Base-by-base conservation (phyloP, 306 rosid species). In the Inga laurina region DNA sequence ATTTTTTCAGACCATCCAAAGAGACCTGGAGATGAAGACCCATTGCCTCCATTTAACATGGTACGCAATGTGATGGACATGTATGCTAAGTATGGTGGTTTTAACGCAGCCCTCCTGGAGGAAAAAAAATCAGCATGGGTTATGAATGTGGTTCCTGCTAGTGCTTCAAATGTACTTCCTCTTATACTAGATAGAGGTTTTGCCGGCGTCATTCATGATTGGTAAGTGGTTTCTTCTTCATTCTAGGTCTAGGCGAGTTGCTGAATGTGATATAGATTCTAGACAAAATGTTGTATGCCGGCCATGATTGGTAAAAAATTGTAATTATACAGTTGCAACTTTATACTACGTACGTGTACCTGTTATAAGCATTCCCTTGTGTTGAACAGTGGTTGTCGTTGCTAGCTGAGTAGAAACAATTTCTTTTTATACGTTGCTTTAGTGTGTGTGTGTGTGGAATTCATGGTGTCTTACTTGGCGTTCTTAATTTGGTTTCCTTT, bases 1-100 rank as follows among this genome's bases (percentile, higher is more conserved):
- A 97, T 97, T 85, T 97, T 97, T 91, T 97, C 99, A 51, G 99
- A 97, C 89, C 99, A 97, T 87, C 99, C 99, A 48, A 97, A 97
- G 97, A 94, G 98, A 89, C 99, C 97, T 74, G 99, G 99, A 30
- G 99, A 97, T 84, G 99, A 97, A 91, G 99, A 97, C 87, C 98
- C 99, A 45, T 76, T 97, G 81, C 98, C 99, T 81, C 98, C 99
- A 62, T 97, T 88, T 87, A 97, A 97, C 90, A 97, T 97, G 99
- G 79, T 97, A 79, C 94, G 97, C 79, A 97, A 97, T 88, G 97
- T 92, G 86, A 93, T 97, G 92, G 99, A 97, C 88, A 94, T 97
- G 97, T 91, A 49, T 88, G 93, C 98, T 79, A 94, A 88, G 80
- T 97, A 89, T 88, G 99, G 98, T 52, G 93, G 97, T 76, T 86